Evolutionary conservation across 768 basidiomycete genomes (phyloP), one percentile per base, ranked within the genome.

Genomic region (Mycena galericulata): DNA sequence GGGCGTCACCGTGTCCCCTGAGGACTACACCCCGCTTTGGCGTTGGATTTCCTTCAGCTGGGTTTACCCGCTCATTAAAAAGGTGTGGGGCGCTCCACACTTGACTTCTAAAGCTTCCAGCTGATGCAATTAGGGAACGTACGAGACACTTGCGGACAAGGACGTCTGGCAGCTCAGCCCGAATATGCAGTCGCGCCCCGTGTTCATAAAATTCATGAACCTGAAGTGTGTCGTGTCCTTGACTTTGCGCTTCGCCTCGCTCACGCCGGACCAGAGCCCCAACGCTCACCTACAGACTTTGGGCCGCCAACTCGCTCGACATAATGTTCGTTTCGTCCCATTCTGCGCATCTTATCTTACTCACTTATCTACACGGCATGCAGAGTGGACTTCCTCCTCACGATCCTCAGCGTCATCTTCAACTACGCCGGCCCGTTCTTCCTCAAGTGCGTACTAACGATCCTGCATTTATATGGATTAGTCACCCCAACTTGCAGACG

Each of bases 351-450:
- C 34, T 3, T 43, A 22, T 11, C 3, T 34, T 27, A 29, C 15
- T 43, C 47, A 32, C 41, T 30, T 62, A 58, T 15, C 43, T 1
- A 17, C 1, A 10, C 50, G 45, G 51, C 58, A 49, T 54, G 58
- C 55, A 88, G 87, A 27, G 66, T 94, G 50, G 95, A 96, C 75
- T 89, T 91, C 67, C 17, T 72, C 2, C 79, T 96, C 45, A 94
- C 95, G 0, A 79, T 90, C 65, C 74, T 90, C 62, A 90, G 90
- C 71, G 90, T 96, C 32, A 32, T 86, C 0, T 91, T 95, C 80
- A 92, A 92, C 72, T 97, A 96, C 78, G 85, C 89, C 0, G 87
- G 88, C 0, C 96, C 96, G 9, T 96, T 90, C 81, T 96, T 97
- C 82, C 84, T 98, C 47, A 95, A 93, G 88, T 89, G 51, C 62